Evolutionary conservation across 352 stramenopile genomes (phyloP).

Genomic region (Phytophthora cajani): DNA sequence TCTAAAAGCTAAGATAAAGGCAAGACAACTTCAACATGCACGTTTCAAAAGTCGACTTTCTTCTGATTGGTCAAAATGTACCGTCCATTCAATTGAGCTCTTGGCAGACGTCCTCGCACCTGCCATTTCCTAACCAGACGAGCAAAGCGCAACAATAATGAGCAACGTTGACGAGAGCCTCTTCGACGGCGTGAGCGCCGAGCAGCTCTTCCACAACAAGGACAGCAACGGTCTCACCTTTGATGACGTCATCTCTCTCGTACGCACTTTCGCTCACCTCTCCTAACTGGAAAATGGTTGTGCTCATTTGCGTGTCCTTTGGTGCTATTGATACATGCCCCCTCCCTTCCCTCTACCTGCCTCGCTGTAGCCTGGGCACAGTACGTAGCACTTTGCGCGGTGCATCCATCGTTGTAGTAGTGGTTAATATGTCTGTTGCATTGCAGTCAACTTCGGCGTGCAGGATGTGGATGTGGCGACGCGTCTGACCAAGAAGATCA

Average conservation of each 20-base stretch:
- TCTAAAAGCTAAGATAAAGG: not conserved
- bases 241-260: conserved; percentile 88
- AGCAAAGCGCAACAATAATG: conserved; percentile 5
- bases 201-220: conserved; percentile 76
- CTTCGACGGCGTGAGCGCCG: conserved; percentile 70
- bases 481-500: conserved; percentile 92
- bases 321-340: not conserved
- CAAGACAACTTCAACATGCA: conserved; percentile 26
- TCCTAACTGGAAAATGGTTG: not conserved
- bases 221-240: conserved; percentile 82
- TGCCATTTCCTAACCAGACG: conserved; percentile 15
- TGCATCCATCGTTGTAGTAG: too few relatives aligned
- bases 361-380: conserved; percentile 59
- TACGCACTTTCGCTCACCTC: conserved; percentile 26
- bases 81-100: conserved; percentile 9
- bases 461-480: conserved; percentile 94
- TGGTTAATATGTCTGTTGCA: not conserved
- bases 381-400: conserved; percentile 37
- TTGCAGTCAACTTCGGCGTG: conserved; percentile 92
- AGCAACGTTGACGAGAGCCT: conserved; percentile 45
- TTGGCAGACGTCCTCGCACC: not conserved
- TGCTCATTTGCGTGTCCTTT: conserved; percentile 15
- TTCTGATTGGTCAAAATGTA: conserved; percentile 24
- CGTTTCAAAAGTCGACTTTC: not conserved
- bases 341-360: not conserved